Conservation (phyloP, 345 rosid genomes). For the Clarkia xantiana region DNA sequence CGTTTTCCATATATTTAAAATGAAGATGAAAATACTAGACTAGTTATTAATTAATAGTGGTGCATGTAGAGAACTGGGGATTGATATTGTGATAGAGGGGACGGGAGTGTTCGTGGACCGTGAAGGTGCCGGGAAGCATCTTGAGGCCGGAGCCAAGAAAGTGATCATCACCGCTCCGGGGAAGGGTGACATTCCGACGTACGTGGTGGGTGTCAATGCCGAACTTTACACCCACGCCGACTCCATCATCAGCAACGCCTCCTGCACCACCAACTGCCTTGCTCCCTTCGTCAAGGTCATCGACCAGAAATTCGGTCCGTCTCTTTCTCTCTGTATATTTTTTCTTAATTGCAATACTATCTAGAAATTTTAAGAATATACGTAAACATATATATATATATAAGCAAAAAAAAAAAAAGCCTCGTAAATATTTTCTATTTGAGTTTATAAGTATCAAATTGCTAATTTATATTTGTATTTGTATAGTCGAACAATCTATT, state of each 20-base stretch:
- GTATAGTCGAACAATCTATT: too few relatives aligned
- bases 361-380: too few relatives aligned
- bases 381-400: too few relatives aligned
- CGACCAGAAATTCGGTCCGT: constrained; percentile 84
- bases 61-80: constrained; percentile 48
- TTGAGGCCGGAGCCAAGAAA: constrained; percentile 91
- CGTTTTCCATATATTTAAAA: too few relatives aligned
- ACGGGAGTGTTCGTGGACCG: constrained; percentile 94
- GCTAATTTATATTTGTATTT: too few relatives aligned
- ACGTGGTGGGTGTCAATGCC: constrained; percentile 91
- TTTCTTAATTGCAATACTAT: too few relatives aligned
- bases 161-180: constrained; percentile 95
- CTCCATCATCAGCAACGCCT: constrained; percentile 89
- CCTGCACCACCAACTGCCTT: constrained; percentile 98
- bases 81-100: constrained; percentile 91
- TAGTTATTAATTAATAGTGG: background rate
- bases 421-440: too few relatives aligned
- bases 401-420: too few relatives aligned
- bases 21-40: too few relatives aligned
- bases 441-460: too few relatives aligned
- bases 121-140: constrained; percentile 93
- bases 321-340: background rate
- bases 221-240: constrained; percentile 55
- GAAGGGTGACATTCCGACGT: constrained; percentile 95
- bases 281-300: constrained; percentile 99